Evolutionary conservation across 2,329 filamentous ascomycete genomes (phyloP), one percentile per base, ranked within the genome.

Genomic region (Pseudocercospora fuligena): DNA sequence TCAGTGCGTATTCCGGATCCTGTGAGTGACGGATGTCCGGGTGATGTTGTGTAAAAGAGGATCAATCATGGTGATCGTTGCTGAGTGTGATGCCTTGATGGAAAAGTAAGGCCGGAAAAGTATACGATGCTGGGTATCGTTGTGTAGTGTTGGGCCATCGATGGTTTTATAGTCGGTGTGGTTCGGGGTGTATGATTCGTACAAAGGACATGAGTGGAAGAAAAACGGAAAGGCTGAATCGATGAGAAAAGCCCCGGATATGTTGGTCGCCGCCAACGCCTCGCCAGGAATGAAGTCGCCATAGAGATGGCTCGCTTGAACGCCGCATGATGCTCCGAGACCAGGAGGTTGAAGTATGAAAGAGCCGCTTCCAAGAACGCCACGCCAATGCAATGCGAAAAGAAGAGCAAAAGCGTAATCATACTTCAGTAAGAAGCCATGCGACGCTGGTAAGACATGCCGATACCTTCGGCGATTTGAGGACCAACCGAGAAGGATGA

Each of bases 351-450:
- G 59, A 68, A 66, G 66, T 51, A 46, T 23, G 31, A 62, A 49
- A 63, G 40, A 66, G 51, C 53, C 65, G 54, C 49, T 47, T 47
- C 60, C 53, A 56, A 1, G 49, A 68, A 67, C 69, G 66, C 68
- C 64, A 33, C 65, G 68, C 64, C 57, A 61, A 66, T 72, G 70
- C 60, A 64, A 60, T 65, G 68, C 65, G 68, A 47, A 33, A 43
- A 60, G 31, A 60, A 67, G 61, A 36, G 23, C 61, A 66, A 65
- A 62, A 62, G 63, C 59, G 65, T 19, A 29, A 29, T 57, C 46
- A 56, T 61, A 43, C 33, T 51, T 73, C 69, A 78, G 69, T 78
- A 78, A 3, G 76, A 77, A n/a, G 76, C 76, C 73, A 78, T 77
- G 53, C 77, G 75, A 29, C 76, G 72, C 33, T 72, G 66, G 58